phyloP scores from a whole-genome alignment of 169 alveolate genomes.

The Eimeria necatrix region DNA sequence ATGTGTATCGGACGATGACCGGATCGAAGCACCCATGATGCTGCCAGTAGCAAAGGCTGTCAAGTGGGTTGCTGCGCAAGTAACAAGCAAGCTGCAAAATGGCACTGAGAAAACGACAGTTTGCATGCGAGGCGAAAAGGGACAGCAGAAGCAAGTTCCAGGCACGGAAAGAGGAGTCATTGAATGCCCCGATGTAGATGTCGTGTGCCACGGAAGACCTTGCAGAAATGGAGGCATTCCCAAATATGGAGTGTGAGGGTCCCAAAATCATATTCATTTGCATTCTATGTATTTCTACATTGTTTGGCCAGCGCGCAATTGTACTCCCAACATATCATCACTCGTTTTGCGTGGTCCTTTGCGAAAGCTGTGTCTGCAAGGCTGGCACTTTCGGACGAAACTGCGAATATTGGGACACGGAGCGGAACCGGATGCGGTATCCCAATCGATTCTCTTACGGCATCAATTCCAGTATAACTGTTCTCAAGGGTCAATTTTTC shows the following conservation, averaged over 20 bases:
- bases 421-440: constrained; percentile 63
- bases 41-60: constrained; percentile 57
- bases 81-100: constrained; percentile 42
- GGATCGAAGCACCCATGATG: constrained; percentile 70
- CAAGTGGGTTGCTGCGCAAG: constrained; percentile 68
- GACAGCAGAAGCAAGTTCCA: constrained; percentile 26
- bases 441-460: constrained; percentile 68
- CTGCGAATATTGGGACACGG: constrained; percentile 59
- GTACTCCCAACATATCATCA: neutral
- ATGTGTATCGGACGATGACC: constrained; percentile 52
- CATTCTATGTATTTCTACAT: neutral
- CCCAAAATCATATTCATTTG: neutral
- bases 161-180: neutral
- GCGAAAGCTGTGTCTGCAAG: constrained; percentile 56
- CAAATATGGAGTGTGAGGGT: constrained; percentile 62
- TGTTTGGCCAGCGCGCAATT: neutral
- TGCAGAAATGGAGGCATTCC: constrained; percentile 70
- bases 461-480: constrained; percentile 43
- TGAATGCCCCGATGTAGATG: constrained; percentile 70
- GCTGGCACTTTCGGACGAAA: constrained; percentile 72
- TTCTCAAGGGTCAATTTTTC: constrained; percentile 24
- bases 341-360: neutral
- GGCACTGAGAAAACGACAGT: constrained; percentile 54
- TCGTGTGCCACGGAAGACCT: constrained; percentile 65
- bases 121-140: constrained; percentile 69